phyloP scores from a whole-genome alignment of 768 basidiomycete species.

The Calocybe cyanea region DNA sequence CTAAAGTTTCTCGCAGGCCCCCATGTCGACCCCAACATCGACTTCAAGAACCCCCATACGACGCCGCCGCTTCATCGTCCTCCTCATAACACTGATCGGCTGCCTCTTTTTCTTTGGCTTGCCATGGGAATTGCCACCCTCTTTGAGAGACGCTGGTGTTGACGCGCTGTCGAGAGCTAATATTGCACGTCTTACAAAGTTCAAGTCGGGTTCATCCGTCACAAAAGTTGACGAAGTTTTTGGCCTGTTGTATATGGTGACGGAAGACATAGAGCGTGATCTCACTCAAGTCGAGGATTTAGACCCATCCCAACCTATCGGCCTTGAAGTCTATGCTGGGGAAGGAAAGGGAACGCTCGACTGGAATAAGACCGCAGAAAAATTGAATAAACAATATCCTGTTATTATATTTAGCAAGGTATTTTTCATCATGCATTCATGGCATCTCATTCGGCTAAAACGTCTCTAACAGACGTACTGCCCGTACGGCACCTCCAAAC shows the following conservation, averaged over 20 bases:
- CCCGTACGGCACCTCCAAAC: conserved; percentile 41
- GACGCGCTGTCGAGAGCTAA: conserved; percentile 35
- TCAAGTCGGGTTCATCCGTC: conserved; percentile 16
- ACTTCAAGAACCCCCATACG: conserved; percentile 26
- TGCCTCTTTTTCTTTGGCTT: conserved; percentile 38
- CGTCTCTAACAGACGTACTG: conserved; percentile 55
- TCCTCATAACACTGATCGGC: conserved; percentile 32
- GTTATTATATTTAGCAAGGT: conserved; percentile 84
- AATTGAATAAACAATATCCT: conserved; percentile 50
- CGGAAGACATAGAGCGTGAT: conserved; percentile 38
- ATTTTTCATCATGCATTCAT: conserved; percentile 14
- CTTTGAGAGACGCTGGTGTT: conserved; percentile 30
- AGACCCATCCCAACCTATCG: conserved; percentile 45
- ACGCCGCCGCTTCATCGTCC: conserved; percentile 43
- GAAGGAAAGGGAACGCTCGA: conserved; percentile 30
- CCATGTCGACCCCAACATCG: conserved; percentile 16
- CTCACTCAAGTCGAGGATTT: conserved; percentile 36
- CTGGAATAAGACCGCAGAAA: conserved; percentile 39
- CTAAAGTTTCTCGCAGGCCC: conserved; percentile 5
- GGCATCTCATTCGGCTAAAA: not conserved
- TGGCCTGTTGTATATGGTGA: conserved; percentile 66
- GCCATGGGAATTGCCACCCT: conserved; percentile 38
- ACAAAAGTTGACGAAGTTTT: conserved; percentile 56
- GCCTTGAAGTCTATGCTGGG: conserved; percentile 52
- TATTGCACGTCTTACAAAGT: conserved; percentile 34